phyloP scores from a whole-genome alignment of 1,284 basidiomycete species.

The Leucoagaricus sp. region DNA sequence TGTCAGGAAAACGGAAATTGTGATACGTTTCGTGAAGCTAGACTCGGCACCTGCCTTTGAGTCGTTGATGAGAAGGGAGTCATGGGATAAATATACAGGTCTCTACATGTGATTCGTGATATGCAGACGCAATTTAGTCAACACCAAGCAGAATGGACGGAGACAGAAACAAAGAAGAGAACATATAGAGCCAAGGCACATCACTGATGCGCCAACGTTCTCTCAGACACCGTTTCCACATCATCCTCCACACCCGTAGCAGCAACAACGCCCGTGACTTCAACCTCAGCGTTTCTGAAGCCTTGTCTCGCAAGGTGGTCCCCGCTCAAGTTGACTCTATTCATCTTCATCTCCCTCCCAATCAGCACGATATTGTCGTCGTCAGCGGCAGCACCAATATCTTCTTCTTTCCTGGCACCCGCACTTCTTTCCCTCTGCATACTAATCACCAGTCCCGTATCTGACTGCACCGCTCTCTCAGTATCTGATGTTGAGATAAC shows the following conservation, averaged over 20 bases:
- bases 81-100: neutral
- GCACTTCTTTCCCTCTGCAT: neutral
- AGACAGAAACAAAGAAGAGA: neutral
- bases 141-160: neutral
- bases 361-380: conserved; percentile 11
- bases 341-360: conserved; percentile 6
- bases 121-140: too few species aligned
- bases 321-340: conserved; percentile 6
- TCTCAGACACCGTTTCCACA: conserved; percentile 8
- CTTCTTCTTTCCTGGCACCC: neutral
- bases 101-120: too few species aligned
- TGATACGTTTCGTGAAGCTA: too few species aligned
- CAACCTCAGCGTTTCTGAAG: neutral
- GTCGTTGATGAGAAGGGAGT: too few species aligned
- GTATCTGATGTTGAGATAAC: neutral
- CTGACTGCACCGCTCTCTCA: conserved; percentile 1
- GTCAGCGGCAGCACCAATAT: neutral
- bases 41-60: too few species aligned
- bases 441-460: neutral
- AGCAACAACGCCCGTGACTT: too few species aligned
- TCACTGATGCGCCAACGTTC: conserved; percentile 13
- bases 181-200: neutral
- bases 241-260: conserved; percentile 2
- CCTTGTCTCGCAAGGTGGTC: neutral
- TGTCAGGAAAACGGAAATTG: too few species aligned